Evolutionary conservation across 768 basidiomycete genomes (phyloP), one percentile per base, ranked within the genome.

Genomic region (Leccinellum albellum): DNA sequence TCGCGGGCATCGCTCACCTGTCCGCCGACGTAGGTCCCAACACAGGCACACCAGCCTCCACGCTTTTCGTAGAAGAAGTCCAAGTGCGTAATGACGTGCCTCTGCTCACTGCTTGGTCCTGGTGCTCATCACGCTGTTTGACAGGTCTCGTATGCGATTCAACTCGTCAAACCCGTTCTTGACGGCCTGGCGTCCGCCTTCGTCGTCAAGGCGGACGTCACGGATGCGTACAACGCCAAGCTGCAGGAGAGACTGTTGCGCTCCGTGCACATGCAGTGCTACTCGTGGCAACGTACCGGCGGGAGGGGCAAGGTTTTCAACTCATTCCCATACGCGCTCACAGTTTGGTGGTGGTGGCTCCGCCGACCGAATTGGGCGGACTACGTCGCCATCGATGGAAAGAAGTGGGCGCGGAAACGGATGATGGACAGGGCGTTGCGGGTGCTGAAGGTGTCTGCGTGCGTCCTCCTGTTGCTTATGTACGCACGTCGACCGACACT

Each of bases 261-360:
- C 14, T 61, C 60, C 8, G 61, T 64, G 48, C 71, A 70, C 20
- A 37, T 64, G 32, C 61, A 69, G 9, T 79, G 76, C 58, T 50
- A 59, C 20, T 78, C 78, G 13, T 81, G 77, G 77, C 76, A 78
- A 59, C 74, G 74, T 2, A 65, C 64, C 1, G 70, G 68, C 8
- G 68, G 72, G 6, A 67, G 53, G 6, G 78, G 78, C 4, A 78
- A 74, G 56, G 61, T 73, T 7, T 71, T 67, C 29, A 69, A 63
- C 48, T 70, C 75, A 6, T 81, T 79, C 56, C 79, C 76, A 31
- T 77, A 79, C 63, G 56, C 63, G 4, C 63, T 65, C 8, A 56
- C 61, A 3, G 40, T 64, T n/a, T 72, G 70, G 59, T 77, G 75
- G 70, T 68, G 67, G 63, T 70, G 68, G 68, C 67, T 75, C 33